phyloP scores from a whole-genome alignment of 2,329 filamentous ascomycete genomes.

The Cladophialophora bantiana region DNA sequence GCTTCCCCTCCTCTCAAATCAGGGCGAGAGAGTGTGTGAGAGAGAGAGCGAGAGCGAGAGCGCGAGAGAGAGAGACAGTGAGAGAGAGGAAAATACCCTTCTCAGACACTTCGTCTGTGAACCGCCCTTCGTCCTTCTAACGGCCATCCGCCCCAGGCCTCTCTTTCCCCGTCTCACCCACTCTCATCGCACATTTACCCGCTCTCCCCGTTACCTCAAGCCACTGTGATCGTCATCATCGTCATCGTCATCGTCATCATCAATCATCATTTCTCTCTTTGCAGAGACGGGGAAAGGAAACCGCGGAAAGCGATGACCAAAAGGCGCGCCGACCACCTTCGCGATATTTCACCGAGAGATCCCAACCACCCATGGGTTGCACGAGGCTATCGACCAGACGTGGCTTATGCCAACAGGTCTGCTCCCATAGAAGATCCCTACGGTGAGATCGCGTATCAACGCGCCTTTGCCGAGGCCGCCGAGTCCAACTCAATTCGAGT shows the following conservation, averaged over 20 bases:
- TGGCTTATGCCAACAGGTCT: constrained; percentile 19
- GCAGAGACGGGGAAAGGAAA: background rate
- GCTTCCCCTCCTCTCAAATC: constrained; percentile 10
- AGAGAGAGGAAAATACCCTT: background rate
- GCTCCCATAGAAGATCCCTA: constrained; percentile 34
- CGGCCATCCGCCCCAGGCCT: background rate
- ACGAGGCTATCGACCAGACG: constrained; percentile 34
- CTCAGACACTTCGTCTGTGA: constrained; percentile 2
- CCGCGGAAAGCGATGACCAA: constrained; percentile 23
- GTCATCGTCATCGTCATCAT: constrained; percentile 5
- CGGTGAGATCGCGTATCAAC: constrained; percentile 39
- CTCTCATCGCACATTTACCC: background rate
- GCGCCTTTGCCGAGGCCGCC: constrained; percentile 32
- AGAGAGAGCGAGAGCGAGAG: no score
- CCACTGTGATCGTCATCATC: background rate
- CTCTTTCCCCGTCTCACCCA: constrained; percentile 5
- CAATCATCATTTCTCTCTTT: background rate
- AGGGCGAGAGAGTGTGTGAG: background rate
- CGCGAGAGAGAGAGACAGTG: no score
- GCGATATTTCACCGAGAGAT: constrained; percentile 10
- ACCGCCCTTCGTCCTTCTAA: background rate
- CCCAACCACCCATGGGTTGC: constrained; percentile 29
- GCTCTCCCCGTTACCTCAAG: background rate
- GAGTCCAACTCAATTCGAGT: constrained; percentile 24
- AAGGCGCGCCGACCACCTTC: constrained; percentile 14